A percentile compares a stretch with the other conserved stretches of the same genome.
phyloP scores from a whole-genome alignment of 1,139 yeast genomes.

The Ashbya aceris region DNA sequence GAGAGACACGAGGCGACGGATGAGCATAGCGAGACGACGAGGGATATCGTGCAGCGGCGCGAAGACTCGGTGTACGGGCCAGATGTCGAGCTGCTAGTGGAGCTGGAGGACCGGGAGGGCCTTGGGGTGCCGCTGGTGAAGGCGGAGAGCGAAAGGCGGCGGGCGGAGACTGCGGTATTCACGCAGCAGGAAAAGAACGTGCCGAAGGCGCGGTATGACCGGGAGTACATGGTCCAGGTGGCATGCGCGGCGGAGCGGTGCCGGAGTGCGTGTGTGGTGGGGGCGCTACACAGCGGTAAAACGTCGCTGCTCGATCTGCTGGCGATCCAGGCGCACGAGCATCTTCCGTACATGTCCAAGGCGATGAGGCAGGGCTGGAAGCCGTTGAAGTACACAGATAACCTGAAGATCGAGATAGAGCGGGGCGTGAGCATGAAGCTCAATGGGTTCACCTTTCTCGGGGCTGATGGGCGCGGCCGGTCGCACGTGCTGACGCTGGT shows the following conservation, averaged over 20 bases:
- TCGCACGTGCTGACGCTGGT: conserved; percentile 54
- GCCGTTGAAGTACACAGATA: conserved; percentile 48
- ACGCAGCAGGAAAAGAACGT: conserved; percentile 27
- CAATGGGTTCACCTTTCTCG: conserved; percentile 52
- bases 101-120: conserved; percentile 46
- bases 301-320: conserved; percentile 68
- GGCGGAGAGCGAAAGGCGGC: conserved; percentile 32
- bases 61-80: conserved; percentile 36
- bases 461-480: conserved; percentile 46
- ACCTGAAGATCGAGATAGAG: conserved; percentile 55
- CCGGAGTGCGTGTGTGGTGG: conserved; percentile 75
- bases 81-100: conserved; percentile 57
- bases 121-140: conserved; percentile 57
- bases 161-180: conserved; percentile 13
- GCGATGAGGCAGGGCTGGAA: conserved; percentile 29
- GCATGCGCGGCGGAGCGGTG: conserved; percentile 54
- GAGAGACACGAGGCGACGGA: conserved; percentile 39
- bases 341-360: conserved; percentile 27
- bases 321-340: conserved; percentile 54
- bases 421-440: conserved; percentile 64
- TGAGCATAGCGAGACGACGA: conserved; percentile 27
- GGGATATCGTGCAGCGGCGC: conserved; percentile 16
- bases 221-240: conserved; percentile 49
- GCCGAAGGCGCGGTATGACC: conserved; percentile 54
- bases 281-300: conserved; percentile 81